These are phyloP conservation scores for Prunus padus DNA, from an alignment of 306 rosid genomes.

Conservation along the genomic window DNA sequence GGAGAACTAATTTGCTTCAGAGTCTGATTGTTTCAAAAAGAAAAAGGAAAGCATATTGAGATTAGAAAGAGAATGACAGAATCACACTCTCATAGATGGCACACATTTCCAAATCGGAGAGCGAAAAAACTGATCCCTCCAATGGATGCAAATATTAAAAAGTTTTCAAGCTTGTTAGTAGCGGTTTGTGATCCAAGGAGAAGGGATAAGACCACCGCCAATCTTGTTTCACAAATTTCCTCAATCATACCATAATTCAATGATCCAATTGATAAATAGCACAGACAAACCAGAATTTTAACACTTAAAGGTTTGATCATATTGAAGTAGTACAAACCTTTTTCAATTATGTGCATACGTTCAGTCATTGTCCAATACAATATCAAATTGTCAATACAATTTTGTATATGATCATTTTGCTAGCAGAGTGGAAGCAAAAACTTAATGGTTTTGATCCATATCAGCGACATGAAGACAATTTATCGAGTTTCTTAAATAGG, in stretches of 20 bases:
- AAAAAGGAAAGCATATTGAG: neutral
- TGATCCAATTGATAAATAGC: neutral
- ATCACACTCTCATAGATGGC: neutral
- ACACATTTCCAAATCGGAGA: neutral
- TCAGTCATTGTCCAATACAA: too few species aligned
- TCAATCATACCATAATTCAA: conserved; percentile 1
- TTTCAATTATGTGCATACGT: neutral
- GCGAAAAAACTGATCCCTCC: neutral
- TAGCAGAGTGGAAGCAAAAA: neutral
- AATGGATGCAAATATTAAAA: neutral
- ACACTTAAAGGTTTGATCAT: conserved; percentile 55
- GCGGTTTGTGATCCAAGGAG: neutral
- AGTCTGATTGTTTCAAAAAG: conserved; percentile 31
- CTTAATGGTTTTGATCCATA: neutral
- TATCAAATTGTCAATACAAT: neutral
- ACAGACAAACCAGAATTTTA: conserved; percentile 12
- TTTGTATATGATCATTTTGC: neutral
- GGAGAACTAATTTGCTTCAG: conserved; percentile 75
- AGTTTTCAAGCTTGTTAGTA: neutral
- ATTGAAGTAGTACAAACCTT: neutral
- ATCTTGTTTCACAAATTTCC: neutral
- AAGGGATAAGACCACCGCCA: neutral
- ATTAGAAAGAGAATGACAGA: conserved; percentile 9
- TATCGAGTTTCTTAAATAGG: too few species aligned
- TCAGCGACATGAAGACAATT: neutral